Evolutionary conservation across 1,284 basidiomycete species (phyloP).

Genomic region (Taiwanofungus camphoratus): DNA sequence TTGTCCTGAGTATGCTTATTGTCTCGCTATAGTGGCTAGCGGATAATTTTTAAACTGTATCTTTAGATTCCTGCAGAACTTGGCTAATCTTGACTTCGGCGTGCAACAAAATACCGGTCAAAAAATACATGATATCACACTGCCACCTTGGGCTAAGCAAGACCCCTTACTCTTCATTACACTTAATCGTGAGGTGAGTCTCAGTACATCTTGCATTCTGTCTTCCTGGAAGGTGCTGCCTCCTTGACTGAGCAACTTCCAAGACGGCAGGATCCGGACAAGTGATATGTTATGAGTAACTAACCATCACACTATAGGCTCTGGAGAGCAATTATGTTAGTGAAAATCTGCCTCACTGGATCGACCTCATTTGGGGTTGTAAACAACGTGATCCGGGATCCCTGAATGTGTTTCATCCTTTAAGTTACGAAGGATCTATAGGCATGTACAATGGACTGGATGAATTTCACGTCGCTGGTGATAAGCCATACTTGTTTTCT

Average conservation of each 20-base stretch:
- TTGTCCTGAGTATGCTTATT: constrained; percentile 56
- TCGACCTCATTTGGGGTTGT: constrained; percentile 87
- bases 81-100: constrained; percentile 79
- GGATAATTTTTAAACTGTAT: not conserved
- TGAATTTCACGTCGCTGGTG: not conserved
- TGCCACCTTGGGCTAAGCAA: constrained; percentile 87
- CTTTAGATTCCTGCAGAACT: constrained; percentile 65
- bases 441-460: constrained; percentile 35
- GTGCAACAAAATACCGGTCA: constrained; percentile 79
- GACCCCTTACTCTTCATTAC: constrained; percentile 84
- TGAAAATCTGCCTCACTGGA: constrained; percentile 84
- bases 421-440: constrained; percentile 92
- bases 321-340: constrained; percentile 90
- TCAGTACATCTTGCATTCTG: not conserved
- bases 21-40: not conserved
- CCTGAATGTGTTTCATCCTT: constrained; percentile 88
- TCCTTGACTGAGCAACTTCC: not conserved
- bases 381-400: constrained; percentile 80
- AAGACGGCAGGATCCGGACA: too few relatives aligned
- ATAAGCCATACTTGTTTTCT: not conserved
- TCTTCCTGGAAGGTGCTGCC: not conserved
- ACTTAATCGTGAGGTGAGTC: constrained; percentile 67
- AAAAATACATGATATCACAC: constrained; percentile 80
- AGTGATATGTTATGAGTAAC: not conserved
- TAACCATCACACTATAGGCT: constrained; percentile 45